phyloP scores from a whole-genome alignment of 2,329 filamentous ascomycete species.

The Talaromyces pinophilus region DNA sequence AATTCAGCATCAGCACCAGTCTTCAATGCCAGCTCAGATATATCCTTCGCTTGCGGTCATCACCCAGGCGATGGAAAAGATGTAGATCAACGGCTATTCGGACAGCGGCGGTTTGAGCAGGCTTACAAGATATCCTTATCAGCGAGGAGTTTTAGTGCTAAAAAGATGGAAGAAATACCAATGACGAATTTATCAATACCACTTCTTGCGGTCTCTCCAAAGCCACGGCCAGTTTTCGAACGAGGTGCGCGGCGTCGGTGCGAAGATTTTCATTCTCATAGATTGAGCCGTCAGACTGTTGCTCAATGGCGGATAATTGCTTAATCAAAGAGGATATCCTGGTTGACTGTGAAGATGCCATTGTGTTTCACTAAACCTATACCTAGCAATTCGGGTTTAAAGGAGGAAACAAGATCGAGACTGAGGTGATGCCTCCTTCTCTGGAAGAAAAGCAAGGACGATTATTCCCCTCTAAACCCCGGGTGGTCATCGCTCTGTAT shows the following conservation, averaged over 20 bases:
- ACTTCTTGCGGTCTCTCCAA: conserved; percentile 20
- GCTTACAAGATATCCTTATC: neutral
- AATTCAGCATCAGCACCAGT: conserved; percentile 18
- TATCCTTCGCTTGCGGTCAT: conserved; percentile 11
- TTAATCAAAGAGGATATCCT: conserved; percentile 18
- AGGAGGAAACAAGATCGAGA: neutral
- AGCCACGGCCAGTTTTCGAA: conserved; percentile 13
- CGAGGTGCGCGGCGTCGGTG: conserved; percentile 11
- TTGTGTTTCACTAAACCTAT: neutral
- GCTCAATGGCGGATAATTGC: conserved; percentile 15
- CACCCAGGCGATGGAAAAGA: conserved; percentile 11
- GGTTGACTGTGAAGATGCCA: conserved; percentile 16
- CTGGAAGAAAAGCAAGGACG: neutral
- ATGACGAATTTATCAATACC: conserved; percentile 4
- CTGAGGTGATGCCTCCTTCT: neutral
- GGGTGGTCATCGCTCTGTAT: neutral
- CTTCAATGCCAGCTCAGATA: conserved; percentile 5
- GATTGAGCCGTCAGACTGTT: neutral
- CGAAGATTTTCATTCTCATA: conserved; percentile 20
- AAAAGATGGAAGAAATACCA: neutral
- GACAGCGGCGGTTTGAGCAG: conserved; percentile 14
- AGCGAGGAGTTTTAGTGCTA: neutral
- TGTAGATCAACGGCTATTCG: conserved; percentile 13
- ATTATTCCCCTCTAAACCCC: neutral
- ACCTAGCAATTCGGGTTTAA: neutral